Base-by-base conservation (phyloP, 495 filamentous ascomycete genomes). In the Neurospora sp. region DNA sequence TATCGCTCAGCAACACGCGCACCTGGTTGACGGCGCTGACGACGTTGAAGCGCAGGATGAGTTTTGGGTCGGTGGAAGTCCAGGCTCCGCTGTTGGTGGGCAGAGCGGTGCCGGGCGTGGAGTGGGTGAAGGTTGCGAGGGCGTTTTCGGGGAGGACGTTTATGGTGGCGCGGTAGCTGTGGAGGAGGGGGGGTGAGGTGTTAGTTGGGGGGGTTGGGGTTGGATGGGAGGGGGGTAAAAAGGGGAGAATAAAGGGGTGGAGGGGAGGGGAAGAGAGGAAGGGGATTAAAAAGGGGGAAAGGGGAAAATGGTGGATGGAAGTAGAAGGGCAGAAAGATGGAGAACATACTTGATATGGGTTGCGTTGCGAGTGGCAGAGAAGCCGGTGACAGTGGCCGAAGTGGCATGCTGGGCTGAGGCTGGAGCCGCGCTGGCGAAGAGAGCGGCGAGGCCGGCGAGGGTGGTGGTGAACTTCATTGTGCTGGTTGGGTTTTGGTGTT, bases 401-500 rank as follows among this genome's bases (percentile, higher is more conserved):
- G 39, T 44, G 37, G 40, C 38, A 38, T 46, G 44, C 22, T 65
- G 39, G n/a, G 44, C 46, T 18, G 48, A 39, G 27, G 44, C 18
- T 18, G 70, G 44, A 12, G 44, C 18, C 18, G 48, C 37, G 44
- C 37, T 39, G 70, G 39, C 37, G 37, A 59, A n/a, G 48, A 71
- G 70, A n/a, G 44, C 44, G n/a, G 48, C 5, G 16, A 59, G 37
- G 27, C 22, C 18, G 46, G 70, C 16, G 46, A 71, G 70, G n/a
- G 61, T 37, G 37, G 70, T 39, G 42, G 48, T 68, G 70, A 71
- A 31, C 46, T 71, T 71, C 70, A 71, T 68, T 65, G 41, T 71
- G 46, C 2, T 9, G 10, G 2, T 27, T 5, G 12, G 18, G 39
- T 37, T 40, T 68, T 65, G 70, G n/a, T 27, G 70, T 71, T 27